A percentile compares a stretch with the other conserved stretches of the same genome.
These are phyloP conservation scores for Mollisia scopiformis DNA, from an alignment of 2,329 filamentous ascomycete genomes.

Conservation along the genomic window DNA sequence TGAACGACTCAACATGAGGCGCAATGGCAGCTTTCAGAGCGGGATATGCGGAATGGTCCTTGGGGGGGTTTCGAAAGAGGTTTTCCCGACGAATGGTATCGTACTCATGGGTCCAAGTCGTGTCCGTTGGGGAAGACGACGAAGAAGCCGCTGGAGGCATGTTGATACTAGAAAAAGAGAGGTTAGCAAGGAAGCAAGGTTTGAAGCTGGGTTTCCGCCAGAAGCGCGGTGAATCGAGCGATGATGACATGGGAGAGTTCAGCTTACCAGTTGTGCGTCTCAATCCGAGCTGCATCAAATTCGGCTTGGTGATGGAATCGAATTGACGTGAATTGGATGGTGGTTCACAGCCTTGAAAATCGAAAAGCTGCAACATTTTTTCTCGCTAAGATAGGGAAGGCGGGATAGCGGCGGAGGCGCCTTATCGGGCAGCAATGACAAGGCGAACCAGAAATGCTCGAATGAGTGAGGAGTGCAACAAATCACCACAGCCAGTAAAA, in stretches of 20 bases:
- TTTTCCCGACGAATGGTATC: slow-evolving; percentile 84
- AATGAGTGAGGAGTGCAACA: neutral
- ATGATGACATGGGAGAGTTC: neutral
- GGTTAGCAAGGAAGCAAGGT: neutral
- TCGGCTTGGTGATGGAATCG: slow-evolving; percentile 1
- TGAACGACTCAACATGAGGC: slow-evolving; percentile 95
- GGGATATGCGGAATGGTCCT: slow-evolving; percentile 86
- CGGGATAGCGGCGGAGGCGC: neutral
- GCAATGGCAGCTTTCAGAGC: slow-evolving; percentile 82
- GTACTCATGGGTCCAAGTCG: slow-evolving; percentile 83
- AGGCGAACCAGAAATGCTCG: neutral
- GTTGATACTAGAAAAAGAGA: slow-evolving; percentile 3
- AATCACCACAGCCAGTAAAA: too few species aligned
- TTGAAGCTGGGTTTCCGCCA: too few species aligned
- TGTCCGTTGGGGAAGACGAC: slow-evolving; percentile 45
- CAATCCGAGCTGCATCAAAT: neutral
- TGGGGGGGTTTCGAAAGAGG: slow-evolving; percentile 87
- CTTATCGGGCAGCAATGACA: slow-evolving; percentile 5
- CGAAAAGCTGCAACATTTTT: slow-evolving; percentile 20
- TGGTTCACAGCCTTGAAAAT: neutral
- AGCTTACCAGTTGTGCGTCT: neutral
- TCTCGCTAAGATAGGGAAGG: slow-evolving; percentile 16
- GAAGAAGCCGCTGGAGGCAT: slow-evolving; percentile 29
- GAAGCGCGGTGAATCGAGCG: neutral
- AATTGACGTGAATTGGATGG: too few species aligned